These are phyloP conservation scores for Epithemia pelagica DNA, from an alignment of 108 stramenopile species.

Conservation along the genomic window DNA sequence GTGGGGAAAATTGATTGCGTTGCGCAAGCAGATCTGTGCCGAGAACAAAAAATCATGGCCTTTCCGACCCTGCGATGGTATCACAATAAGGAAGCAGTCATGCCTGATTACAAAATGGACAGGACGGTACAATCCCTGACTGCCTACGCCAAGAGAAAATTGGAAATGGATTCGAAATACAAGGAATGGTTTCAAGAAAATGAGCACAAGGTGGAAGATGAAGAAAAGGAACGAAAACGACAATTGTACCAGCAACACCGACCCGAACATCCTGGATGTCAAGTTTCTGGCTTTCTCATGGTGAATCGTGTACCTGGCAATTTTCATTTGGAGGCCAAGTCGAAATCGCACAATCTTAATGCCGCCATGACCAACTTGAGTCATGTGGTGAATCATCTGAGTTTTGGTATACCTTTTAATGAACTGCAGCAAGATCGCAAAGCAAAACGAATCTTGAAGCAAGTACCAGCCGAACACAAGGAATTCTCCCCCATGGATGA, in stretches of 20 bases:
- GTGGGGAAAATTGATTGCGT: slow-evolving; percentile 94
- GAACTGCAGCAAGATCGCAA: slow-evolving; percentile 34
- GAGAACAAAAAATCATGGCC: slow-evolving; percentile 83
- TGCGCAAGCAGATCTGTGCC: slow-evolving; percentile 80
- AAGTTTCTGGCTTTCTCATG: slow-evolving; percentile 72
- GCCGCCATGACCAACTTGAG: slow-evolving; percentile 91
- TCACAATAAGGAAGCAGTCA: slow-evolving; percentile 55
- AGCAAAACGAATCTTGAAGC: slow-evolving; percentile 70
- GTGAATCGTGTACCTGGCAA: slow-evolving; percentile 97
- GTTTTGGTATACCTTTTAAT: slow-evolving; percentile 80
- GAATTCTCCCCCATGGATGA: slow-evolving; percentile 85
- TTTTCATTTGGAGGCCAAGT: slow-evolving; percentile 93
- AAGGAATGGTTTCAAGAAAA: slow-evolving; percentile 79
- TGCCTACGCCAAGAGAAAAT: slow-evolving; percentile 65
- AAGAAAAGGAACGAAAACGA: slow-evolving; percentile 39
- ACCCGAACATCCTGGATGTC: slow-evolving; percentile 85
- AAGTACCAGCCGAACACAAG: slow-evolving; percentile 74
- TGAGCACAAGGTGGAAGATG: slow-evolving; percentile 25
- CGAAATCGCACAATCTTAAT: slow-evolving; percentile 92
- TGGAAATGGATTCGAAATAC: slow-evolving; percentile 78
- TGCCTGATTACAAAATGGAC: slow-evolving; percentile 88
- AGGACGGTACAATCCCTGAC: slow-evolving; percentile 78
- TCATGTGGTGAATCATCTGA: slow-evolving; percentile 89
- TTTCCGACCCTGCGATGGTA: slow-evolving; percentile 95
- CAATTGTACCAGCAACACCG: slow-evolving; percentile 44